phyloP scores from a whole-genome alignment of 2,329 filamentous ascomycete species.

The Alternaria gaisen region DNA sequence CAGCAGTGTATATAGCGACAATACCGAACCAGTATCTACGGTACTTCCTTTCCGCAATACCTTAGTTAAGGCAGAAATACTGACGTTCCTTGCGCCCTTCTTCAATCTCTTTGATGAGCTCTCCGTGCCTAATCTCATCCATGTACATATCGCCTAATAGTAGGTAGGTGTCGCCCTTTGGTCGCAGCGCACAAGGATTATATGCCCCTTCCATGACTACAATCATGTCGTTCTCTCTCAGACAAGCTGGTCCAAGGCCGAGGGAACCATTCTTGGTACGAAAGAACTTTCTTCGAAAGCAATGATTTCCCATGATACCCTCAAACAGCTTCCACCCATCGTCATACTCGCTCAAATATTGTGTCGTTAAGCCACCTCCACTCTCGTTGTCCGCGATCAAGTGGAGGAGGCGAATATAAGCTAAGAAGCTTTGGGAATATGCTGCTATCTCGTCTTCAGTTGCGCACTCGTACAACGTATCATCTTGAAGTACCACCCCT shows the following conservation, averaged over 20 bases:
- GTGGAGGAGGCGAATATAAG: too few relatives aligned
- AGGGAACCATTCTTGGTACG: background rate
- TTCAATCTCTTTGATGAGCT: background rate
- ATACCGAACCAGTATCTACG: too few relatives aligned
- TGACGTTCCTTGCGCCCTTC: background rate
- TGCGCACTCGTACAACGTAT: too few relatives aligned
- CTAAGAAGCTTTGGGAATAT: too few relatives aligned
- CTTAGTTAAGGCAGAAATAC: background rate
- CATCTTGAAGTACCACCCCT: too few relatives aligned
- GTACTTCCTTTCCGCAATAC: background rate
- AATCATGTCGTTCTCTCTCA: background rate
- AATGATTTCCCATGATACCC: rapidly evolving
- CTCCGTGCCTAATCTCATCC: background rate
- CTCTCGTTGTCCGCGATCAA: too few relatives aligned
- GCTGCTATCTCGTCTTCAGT: too few relatives aligned
- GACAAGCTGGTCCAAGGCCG: background rate
- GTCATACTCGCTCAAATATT: background rate
- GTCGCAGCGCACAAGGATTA: background rate
- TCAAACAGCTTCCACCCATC: background rate
- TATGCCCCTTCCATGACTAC: background rate
- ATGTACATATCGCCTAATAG: background rate
- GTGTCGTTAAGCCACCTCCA: too few relatives aligned
- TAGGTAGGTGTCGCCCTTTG: background rate
- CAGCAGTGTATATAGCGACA: too few relatives aligned
- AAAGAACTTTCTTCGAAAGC: background rate